Evolutionary conservation across 495 filamentous ascomycete genomes (phyloP).

Genomic region (Rostrohypoxylon terebratum): DNA sequence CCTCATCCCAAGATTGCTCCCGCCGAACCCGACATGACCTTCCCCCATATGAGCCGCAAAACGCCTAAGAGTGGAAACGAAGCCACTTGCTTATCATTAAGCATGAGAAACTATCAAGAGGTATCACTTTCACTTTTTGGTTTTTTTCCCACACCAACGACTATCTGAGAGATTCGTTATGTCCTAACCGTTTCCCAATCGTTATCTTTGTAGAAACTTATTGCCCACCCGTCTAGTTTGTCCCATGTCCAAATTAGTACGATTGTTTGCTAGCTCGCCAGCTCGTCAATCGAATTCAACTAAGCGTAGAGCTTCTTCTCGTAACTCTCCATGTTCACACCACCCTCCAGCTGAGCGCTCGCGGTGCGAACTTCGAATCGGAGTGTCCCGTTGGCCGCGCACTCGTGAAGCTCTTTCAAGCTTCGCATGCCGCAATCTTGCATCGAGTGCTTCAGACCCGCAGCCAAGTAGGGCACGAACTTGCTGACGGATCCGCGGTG

Average conservation of each 20-base stretch:
- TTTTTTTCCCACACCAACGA: slow-evolving; percentile 35
- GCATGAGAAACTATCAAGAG: slow-evolving; percentile 37
- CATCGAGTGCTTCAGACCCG: slow-evolving; percentile 95
- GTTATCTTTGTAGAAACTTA: neutral
- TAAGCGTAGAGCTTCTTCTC: slow-evolving; percentile 99
- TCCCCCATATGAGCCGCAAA: slow-evolving; percentile 30
- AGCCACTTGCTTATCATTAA: slow-evolving; percentile 35
- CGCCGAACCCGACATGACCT: slow-evolving; percentile 30
- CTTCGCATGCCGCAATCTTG: slow-evolving; percentile 93
- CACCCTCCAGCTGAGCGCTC: slow-evolving; percentile 94
- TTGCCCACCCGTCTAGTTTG: neutral
- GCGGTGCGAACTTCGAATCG: slow-evolving; percentile 94
- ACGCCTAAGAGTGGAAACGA: slow-evolving; percentile 44
- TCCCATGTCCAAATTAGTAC: neutral
- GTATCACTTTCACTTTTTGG: slow-evolving; percentile 39
- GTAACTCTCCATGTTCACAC: slow-evolving; percentile 97
- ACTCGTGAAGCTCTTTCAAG: slow-evolving; percentile 77
- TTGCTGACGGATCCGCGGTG: slow-evolving; percentile 82
- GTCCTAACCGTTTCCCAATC: slow-evolving; percentile 14
- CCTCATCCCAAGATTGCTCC: slow-evolving; percentile 2
- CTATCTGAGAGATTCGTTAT: slow-evolving; percentile 34
- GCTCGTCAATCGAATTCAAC: neutral
- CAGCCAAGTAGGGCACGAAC: slow-evolving; percentile 94
- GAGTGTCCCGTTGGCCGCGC: slow-evolving; percentile 79
- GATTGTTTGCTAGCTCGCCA: neutral